Evolutionary conservation across 768 basidiomycete species (phyloP).

Genomic region (Tulasnella sp.): DNA sequence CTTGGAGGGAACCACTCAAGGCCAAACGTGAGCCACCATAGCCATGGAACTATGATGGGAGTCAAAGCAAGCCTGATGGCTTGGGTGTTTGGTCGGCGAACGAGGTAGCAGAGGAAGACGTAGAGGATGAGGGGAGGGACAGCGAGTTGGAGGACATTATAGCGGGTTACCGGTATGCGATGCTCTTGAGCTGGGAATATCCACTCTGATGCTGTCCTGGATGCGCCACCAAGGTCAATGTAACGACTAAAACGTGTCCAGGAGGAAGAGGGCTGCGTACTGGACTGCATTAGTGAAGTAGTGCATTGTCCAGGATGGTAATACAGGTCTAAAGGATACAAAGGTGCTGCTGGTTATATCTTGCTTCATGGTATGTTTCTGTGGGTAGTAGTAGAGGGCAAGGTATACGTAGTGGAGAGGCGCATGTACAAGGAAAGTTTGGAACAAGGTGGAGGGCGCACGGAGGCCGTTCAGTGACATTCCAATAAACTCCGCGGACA

Average conservation of each 20-base stretch:
- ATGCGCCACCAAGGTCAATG: not conserved
- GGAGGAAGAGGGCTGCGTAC: not conserved
- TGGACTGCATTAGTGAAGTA: not conserved
- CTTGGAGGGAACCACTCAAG: constrained; percentile 16
- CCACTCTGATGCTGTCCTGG: not conserved
- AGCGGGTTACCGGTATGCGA: constrained; percentile 11
- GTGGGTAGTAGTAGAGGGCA: not conserved
- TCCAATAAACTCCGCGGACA: not conserved
- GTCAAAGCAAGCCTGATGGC: constrained; percentile 1
- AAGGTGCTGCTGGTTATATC: not conserved
- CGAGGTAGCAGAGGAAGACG: constrained; percentile 25
- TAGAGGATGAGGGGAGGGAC: constrained; percentile 16
- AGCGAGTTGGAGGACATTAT: not conserved
- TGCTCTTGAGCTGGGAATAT: not conserved
- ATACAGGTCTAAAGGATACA: not conserved
- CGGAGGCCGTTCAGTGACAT: not conserved
- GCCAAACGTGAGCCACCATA: constrained; percentile 15
- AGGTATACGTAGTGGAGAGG: not conserved
- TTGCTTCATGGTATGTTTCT: not conserved
- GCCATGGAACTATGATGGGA: constrained; percentile 19
- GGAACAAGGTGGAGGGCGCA: not conserved
- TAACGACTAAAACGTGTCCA: not conserved
- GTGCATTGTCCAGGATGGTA: not conserved
- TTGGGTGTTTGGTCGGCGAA: constrained; percentile 19
- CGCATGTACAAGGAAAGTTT: not conserved